A percentile compares a stretch with the other conserved stretches of the same genome.
These are phyloP conservation scores for Pisolithus albus DNA, from an alignment of 768 basidiomycete genomes.

Conservation along the genomic window DNA sequence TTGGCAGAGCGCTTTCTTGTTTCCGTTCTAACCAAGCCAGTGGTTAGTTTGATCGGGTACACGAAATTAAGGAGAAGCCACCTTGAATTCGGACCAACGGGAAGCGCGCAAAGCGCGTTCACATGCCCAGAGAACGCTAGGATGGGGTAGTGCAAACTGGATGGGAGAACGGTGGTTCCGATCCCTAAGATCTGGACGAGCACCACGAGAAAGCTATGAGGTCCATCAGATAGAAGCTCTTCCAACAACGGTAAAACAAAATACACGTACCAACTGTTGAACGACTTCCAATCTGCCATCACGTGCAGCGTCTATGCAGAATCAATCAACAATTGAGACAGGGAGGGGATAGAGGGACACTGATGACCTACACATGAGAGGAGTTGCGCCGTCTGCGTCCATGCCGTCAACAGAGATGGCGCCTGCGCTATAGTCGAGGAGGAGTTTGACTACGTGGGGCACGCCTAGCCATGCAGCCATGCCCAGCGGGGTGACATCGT, in stretches of 20 bases:
- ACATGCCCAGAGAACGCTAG: slow-evolving; percentile 61
- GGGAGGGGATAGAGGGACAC: slow-evolving; percentile 1
- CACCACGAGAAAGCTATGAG: slow-evolving; percentile 50
- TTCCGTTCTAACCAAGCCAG: slow-evolving; percentile 20
- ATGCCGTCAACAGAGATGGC: slow-evolving; percentile 65
- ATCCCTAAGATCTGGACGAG: slow-evolving; percentile 68
- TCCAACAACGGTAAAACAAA: slow-evolving; percentile 2
- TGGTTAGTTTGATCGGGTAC: slow-evolving; percentile 4
- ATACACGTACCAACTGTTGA: slow-evolving; percentile 47
- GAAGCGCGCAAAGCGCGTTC: slow-evolving; percentile 57
- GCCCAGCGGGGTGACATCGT: slow-evolving; percentile 69
- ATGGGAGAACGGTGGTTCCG: slow-evolving; percentile 65
- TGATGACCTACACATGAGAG: slow-evolving; percentile 72
- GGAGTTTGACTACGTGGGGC: slow-evolving; percentile 48
- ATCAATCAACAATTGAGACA: not conserved
- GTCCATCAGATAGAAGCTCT: slow-evolving; percentile 5
- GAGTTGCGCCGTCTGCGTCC: slow-evolving; percentile 70
- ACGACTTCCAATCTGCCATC: slow-evolving; percentile 68
- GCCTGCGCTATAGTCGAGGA: slow-evolving; percentile 57
- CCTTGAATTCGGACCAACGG: slow-evolving; percentile 55
- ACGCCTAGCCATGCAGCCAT: slow-evolving; percentile 75
- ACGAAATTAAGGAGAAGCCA: slow-evolving; percentile 23
- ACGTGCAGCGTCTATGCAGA: slow-evolving; percentile 59
- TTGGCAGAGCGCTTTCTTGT: slow-evolving; percentile 21
- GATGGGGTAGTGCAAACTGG: slow-evolving; percentile 60